Percentiles rank a stretch among this genome's conserved stretches.
phyloP scores from a whole-genome alignment of 768 basidiomycete genomes.

The Auriscalpium vulgare region DNA sequence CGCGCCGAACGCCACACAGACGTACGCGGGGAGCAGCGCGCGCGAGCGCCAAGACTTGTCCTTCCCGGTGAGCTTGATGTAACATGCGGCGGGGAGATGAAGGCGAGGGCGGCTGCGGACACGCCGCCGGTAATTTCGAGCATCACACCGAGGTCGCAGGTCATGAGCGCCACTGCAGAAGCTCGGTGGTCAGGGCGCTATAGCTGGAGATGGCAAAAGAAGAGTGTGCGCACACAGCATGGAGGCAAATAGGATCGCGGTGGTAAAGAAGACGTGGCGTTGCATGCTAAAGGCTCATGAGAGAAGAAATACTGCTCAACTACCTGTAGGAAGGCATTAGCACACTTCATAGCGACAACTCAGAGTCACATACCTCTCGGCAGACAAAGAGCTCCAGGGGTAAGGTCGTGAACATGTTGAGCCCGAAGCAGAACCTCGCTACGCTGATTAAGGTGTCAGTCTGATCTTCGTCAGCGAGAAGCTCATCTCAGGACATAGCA shows the following conservation, averaged over 20 bases:
- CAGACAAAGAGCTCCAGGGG: slow-evolving; percentile 97
- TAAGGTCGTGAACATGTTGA: slow-evolving; percentile 98
- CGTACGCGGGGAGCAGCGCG: slow-evolving; percentile 62
- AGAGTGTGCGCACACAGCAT: slow-evolving; percentile 58
- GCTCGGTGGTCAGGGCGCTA: too few species aligned
- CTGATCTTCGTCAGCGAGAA: slow-evolving; percentile 25
- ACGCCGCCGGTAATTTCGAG: slow-evolving; percentile 98
- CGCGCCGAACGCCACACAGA: slow-evolving; percentile 67
- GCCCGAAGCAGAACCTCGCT: slow-evolving; percentile 87
- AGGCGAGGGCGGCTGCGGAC: slow-evolving; percentile 85
- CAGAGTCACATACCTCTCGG: slow-evolving; percentile 56
- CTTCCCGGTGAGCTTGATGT: slow-evolving; percentile 61
- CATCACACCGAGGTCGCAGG: slow-evolving; percentile 96
- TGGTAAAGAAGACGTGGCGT: slow-evolving; percentile 88
- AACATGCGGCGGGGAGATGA: slow-evolving; percentile 85
- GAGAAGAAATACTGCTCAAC: slow-evolving; percentile 96
- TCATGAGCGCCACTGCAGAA: slow-evolving; percentile 72
- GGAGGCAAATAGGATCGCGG: slow-evolving; percentile 68
- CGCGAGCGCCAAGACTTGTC: slow-evolving; percentile 54
- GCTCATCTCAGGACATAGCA: background rate
- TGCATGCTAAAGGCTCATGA: slow-evolving; percentile 74
- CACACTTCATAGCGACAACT: background rate
- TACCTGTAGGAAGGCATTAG: slow-evolving; percentile 42
- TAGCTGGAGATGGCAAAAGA: background rate
- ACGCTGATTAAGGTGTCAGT: slow-evolving; percentile 88